Evolutionary conservation across 192 early-diverging fungal genomes (phyloP), one percentile per base, ranked within the genome.

Genomic region (Linderina pennispora): DNA sequence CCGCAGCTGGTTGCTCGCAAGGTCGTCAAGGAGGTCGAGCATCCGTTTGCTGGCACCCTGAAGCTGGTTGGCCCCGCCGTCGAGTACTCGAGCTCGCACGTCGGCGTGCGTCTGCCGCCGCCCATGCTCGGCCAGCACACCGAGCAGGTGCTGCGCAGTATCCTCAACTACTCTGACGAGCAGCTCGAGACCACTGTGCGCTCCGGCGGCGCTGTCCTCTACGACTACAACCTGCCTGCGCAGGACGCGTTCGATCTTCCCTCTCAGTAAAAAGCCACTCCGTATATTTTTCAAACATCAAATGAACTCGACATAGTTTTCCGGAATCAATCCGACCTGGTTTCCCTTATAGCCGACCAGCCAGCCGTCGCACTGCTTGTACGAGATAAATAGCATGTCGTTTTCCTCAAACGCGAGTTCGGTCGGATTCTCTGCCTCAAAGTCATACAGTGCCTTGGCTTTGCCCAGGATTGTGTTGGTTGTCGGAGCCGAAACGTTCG

Each of bases 121-220:
- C 92, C 94, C 14, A 59, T 79, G 42, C 67, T 95, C 11, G 94
- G 92, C 25, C 79, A 95, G 53, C 92, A 98, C 68, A 95, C 91
- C 5, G 65, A 75, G n/a, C 80, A 88, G 25, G 74, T 97, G 14
- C 62, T 97, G 48, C 45, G 26, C 16, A 45, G 62, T 1, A 58
- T 89, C 9, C 61, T 91, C 16, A 80, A 80, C 1, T 94, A 90
- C 58, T 52, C 55, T 4, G 46, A 79, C 11, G 33, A 58, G 4
- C 76, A 81, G 36, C 77, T 96, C 18, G 59, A 58, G 9, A 20
- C 34, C 10, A 62, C 55, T 1, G 62, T 65, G 24, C 8, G 23
- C 0, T 35, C 51, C 9, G 68, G 62, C 13, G 62, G 53, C 25
- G 47, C 50, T 18, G 43, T 35, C 0, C 9, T 57, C 3, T 65